These are phyloP conservation scores for Lodderomyces pseudojiufengensis DNA, from an alignment of 1,139 yeast species.

Conservation along the genomic window DNA sequence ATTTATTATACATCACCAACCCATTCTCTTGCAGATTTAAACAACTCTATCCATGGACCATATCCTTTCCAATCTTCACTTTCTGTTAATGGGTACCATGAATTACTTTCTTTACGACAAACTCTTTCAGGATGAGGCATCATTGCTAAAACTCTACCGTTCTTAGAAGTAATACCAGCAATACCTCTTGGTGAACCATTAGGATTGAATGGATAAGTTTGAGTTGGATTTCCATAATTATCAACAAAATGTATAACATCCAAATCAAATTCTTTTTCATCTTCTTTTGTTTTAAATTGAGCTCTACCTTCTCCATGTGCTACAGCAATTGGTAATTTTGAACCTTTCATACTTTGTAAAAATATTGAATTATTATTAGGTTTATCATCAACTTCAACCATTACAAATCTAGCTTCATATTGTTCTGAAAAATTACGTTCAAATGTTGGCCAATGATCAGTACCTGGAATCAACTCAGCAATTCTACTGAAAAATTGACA, in stretches of 20 bases:
- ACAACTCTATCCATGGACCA: conserved; percentile 95
- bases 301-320: conserved; percentile 99
- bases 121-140: conserved; percentile 99
- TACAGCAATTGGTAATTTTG: conserved; percentile 90
- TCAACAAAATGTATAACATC: conserved; percentile 78
- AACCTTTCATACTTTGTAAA: conserved; percentile 86
- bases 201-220: conserved; percentile 88
- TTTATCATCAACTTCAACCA: conserved; percentile 70
- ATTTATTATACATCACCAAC: conserved; percentile 45
- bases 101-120: conserved; percentile 79
- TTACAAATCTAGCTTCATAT: conserved; percentile 91
- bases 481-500: conserved; percentile 94
- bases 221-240: conserved; percentile 82
- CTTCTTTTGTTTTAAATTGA: conserved; percentile 47
- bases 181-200: conserved; percentile 94
- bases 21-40: conserved; percentile 94
- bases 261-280: conserved; percentile 42
- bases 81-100: conserved; percentile 80
- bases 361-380: conserved; percentile 61
- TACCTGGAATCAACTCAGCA: conserved; percentile 87
- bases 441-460: conserved; percentile 95
- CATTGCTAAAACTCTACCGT: conserved; percentile 95
- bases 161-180: conserved; percentile 85
- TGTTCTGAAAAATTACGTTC: conserved; percentile 92
- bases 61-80: conserved; percentile 63